These are phyloP conservation scores for Talaromyces sp. DNA, from an alignment of 2,329 filamentous ascomycete species.

Conservation along the genomic window DNA sequence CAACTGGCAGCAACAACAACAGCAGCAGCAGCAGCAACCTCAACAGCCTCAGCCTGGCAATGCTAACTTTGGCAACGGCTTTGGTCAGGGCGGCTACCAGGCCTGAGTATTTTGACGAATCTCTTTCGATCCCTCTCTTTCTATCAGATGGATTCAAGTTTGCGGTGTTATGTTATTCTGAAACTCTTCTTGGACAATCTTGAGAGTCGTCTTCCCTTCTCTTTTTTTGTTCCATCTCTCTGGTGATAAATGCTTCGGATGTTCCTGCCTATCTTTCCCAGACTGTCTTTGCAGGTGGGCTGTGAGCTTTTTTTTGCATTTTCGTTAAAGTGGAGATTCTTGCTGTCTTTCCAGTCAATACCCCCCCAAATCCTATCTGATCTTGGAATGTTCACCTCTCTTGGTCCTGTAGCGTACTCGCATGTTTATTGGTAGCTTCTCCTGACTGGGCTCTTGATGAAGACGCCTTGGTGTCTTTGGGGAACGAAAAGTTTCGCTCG, in stretches of 20 bases:
- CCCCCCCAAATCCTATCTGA: constrained; percentile 34
- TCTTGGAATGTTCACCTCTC: constrained; percentile 20
- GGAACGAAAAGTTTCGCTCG: constrained; percentile 30
- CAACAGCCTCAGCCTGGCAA: constrained; percentile 32
- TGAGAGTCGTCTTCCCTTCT: constrained; percentile 12
- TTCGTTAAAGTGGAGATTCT: constrained; percentile 41
- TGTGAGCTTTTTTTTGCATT: constrained; percentile 32
- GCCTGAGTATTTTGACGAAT: constrained; percentile 37
- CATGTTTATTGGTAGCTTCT: constrained; percentile 23
- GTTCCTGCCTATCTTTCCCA: constrained; percentile 17
- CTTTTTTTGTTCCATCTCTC: constrained; percentile 13
- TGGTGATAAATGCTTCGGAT: constrained; percentile 18
- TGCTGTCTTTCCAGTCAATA: constrained; percentile 38
- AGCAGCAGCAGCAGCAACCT: neutral
- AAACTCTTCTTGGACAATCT: constrained; percentile 14
- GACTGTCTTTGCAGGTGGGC: constrained; percentile 29
- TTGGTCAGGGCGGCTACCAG: constrained; percentile 58
- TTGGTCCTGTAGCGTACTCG: constrained; percentile 24
- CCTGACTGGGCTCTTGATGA: constrained; percentile 19
- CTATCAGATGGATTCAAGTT: constrained; percentile 5
- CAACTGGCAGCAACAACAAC: constrained; percentile 41
- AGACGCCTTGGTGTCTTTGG: constrained; percentile 23
- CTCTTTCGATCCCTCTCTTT: constrained; percentile 1
- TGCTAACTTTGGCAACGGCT: constrained; percentile 51
- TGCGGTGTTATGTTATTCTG: constrained; percentile 12